Evolutionary conservation across 2,329 filamentous ascomycete genomes (phyloP), one percentile per base, ranked within the genome.

Genomic region (Corinectria fuckeliana): DNA sequence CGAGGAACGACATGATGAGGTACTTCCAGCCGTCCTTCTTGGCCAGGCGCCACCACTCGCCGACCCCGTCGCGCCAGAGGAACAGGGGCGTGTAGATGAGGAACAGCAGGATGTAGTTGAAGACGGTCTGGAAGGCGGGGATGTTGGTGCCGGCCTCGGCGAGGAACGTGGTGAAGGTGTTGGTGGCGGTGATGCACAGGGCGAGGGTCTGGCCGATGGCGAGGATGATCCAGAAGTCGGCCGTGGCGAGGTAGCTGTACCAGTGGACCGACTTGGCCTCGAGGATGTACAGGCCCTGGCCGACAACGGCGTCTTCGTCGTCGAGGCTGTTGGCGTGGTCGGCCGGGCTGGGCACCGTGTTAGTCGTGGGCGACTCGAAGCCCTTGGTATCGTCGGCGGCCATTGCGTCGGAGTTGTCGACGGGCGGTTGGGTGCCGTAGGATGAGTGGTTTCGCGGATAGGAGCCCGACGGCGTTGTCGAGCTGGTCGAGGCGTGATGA

Each of bases 51-150:
- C 79, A 72, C 84, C 91, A 96, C 69, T 85, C 86, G 70, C 86
- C 87, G 68, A 88, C 82, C 4, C 95, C 94, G 72, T 96, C 92
- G 67, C 85, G 84, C 80, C 91, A 91, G 30, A 97, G 78, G 13
- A 92, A 93, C 71, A 91, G 87, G 36, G 87, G 83, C 21, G 92
- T 90, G 81, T 96, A 99, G 73, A 97, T 86, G 58, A 92, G 56
- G 61, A 89, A 89, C 64, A 99, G 85, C 49, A 97, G 79, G 41
- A 93, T 84, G 78, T 99, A 99, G 79, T 95, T 97, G 84, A 97
- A 96, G 71, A 98, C 86, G 26, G 91, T 92, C 80, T 99, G 95
- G 81, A 98, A 97, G 55, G 95, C 92, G 7, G 95, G 95, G 67
- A 98, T 96, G 61, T 86, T 92, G 66, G 90, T 93, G 49, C 88